Conservation (phyloP, 257 asterid genomes). For the Solanum paucissectum region DNA sequence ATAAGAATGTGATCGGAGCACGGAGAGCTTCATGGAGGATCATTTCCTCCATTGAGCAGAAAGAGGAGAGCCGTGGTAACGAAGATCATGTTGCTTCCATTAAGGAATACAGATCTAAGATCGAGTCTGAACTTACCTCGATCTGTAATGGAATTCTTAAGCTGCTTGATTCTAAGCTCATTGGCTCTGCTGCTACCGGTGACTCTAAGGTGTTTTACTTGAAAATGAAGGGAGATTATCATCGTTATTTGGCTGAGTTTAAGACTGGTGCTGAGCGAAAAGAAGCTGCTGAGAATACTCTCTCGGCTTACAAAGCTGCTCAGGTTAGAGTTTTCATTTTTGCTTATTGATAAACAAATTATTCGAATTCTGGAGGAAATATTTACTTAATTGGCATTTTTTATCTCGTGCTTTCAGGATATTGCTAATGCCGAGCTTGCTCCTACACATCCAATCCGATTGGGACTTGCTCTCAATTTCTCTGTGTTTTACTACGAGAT, state of each 20-base stretch:
- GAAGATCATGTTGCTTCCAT: constrained; percentile 65
- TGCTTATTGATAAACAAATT: neutral
- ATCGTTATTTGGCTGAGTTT: constrained; percentile 80
- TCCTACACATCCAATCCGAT: constrained; percentile 83
- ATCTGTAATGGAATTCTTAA: constrained; percentile 69
- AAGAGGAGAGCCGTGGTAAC: constrained; percentile 81
- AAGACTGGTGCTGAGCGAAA: constrained; percentile 62
- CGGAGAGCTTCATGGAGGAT: constrained; percentile 74
- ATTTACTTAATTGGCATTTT: neutral
- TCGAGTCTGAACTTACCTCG: constrained; percentile 61
- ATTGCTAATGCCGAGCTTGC: constrained; percentile 74
- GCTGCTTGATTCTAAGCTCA: constrained; percentile 66
- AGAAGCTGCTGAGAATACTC: constrained; percentile 89
- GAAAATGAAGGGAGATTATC: constrained; percentile 91
- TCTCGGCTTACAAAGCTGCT: constrained; percentile 76
- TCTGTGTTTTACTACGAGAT: constrained; percentile 84
- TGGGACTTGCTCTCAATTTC: constrained; percentile 84
- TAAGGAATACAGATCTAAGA: constrained; percentile 69
- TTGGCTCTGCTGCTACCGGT: constrained; percentile 48
- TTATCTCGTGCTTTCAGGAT: constrained; percentile 29
- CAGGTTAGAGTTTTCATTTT: constrained; percentile 34
- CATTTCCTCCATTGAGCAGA: constrained; percentile 75
- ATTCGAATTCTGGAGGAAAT: neutral
- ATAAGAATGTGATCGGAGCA: constrained; percentile 81
- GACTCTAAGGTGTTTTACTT: constrained; percentile 82